Percentiles rank a stretch among this genome's conserved stretches.
phyloP scores from a whole-genome alignment of 805 yeast genomes.

The Teunomyces funiuensis region DNA sequence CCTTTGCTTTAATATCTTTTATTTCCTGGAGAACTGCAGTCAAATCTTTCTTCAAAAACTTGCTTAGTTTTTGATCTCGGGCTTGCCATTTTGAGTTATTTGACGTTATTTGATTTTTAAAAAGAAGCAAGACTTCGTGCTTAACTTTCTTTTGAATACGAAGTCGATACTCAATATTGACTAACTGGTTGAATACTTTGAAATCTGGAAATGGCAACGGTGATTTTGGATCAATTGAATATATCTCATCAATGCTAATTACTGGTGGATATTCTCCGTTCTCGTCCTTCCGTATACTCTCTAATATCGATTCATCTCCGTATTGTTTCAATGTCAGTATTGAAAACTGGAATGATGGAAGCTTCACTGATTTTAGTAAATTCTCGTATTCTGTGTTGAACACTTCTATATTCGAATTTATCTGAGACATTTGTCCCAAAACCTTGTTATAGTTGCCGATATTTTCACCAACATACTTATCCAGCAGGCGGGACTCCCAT shows the following conservation, averaged over 20 bases:
- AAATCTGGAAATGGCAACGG: conserved; percentile 28
- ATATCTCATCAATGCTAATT: conserved; percentile 21
- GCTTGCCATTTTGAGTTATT: conserved; percentile 36
- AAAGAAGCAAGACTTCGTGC: conserved; percentile 32
- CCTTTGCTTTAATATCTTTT: conserved; percentile 27
- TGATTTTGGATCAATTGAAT: conserved; percentile 25
- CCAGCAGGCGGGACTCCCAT: conserved; percentile 23
- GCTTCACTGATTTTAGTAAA: conserved; percentile 14
- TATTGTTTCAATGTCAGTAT: conserved; percentile 26
- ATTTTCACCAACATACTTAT: conserved; percentile 22
- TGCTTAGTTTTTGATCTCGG: conserved; percentile 29
- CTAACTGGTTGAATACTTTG: conserved; percentile 26
- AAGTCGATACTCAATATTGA: conserved; percentile 33
- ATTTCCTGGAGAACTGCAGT: conserved; percentile 26
- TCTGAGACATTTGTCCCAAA: conserved; percentile 28
- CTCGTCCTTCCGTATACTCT: conserved; percentile 13
- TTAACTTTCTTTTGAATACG: conserved; percentile 33
- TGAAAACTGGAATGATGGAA: conserved; percentile 20
- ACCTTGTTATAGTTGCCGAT: conserved; percentile 30
- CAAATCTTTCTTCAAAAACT: conserved; percentile 29
- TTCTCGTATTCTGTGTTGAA: conserved; percentile 24
- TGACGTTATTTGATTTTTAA: conserved; percentile 29
- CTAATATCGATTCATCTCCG: conserved; percentile 21
- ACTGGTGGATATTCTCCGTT: conserved; percentile 13
- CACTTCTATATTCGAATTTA: conserved; percentile 23